A percentile compares a stretch with the other conserved stretches of the same genome.
These are phyloP conservation scores for Vigna mungo DNA, from an alignment of 306 rosid genomes.

Conservation along the genomic window DNA sequence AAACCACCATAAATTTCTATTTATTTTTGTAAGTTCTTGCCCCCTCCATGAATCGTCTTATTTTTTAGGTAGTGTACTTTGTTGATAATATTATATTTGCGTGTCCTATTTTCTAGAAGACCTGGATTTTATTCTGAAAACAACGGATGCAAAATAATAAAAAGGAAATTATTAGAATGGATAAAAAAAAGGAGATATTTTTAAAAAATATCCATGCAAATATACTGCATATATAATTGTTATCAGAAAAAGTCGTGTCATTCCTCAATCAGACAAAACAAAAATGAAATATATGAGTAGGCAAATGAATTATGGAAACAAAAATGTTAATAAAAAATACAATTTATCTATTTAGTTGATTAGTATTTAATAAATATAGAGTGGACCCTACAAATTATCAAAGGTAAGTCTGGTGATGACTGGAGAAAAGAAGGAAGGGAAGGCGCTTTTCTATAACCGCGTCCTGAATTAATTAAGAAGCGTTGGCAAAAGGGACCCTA, in stretches of 20 bases:
- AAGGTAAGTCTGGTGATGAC: not conserved
- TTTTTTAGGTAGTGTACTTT: too few species aligned
- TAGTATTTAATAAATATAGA: not conserved
- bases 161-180: too few species aligned
- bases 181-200: too few species aligned
- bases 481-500: not conserved
- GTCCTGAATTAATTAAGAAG: slow-evolving; percentile 22
- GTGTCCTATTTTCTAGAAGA: too few species aligned
- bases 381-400: not conserved
- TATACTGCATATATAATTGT: not conserved
- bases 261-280: not conserved
- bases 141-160: too few species aligned
- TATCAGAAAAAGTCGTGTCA: not conserved
- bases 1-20: too few species aligned
- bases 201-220: not conserved
- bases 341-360: too few species aligned
- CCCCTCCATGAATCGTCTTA: too few species aligned
- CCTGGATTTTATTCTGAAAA: too few species aligned
- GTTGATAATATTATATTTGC: too few species aligned
- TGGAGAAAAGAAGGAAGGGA: not conserved
- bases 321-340: not conserved
- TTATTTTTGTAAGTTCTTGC: too few species aligned
- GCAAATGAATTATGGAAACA: not conserved
- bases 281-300: not conserved
- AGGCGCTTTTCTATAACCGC: slow-evolving; percentile 15